Conservation (phyloP, 352 stramenopile genomes). For the Pelagophyceae sp. region DNA sequence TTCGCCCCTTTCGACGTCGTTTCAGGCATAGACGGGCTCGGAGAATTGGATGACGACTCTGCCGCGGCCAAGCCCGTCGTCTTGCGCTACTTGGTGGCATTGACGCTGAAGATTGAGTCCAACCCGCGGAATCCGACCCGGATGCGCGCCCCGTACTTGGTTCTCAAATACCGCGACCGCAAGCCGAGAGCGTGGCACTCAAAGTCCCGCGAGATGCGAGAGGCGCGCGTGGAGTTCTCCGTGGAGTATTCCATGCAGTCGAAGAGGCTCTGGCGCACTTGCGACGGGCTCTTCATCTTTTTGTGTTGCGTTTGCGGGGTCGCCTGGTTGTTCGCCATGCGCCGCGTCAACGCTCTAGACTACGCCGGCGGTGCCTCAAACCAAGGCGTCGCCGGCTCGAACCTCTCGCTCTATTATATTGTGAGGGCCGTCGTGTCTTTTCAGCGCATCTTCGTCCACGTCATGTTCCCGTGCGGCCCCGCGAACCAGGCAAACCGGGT, state of each 20-base stretch:
- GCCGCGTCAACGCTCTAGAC: slow-evolving; percentile 70
- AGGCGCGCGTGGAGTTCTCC: slow-evolving; percentile 48
- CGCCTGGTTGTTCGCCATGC: slow-evolving; percentile 59
- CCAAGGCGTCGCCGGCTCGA: not conserved
- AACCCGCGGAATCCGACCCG: slow-evolving; percentile 20
- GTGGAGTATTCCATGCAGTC: slow-evolving; percentile 74
- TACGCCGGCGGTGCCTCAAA: slow-evolving; percentile 32
- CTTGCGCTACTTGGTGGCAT: slow-evolving; percentile 31
- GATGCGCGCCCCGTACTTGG: slow-evolving; percentile 36
- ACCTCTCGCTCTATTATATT: slow-evolving; percentile 22
- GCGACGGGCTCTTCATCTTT: slow-evolving; percentile 60
- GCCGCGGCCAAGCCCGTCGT: slow-evolving; percentile 25
- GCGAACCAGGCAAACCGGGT: too few species aligned
- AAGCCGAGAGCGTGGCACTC: not conserved
- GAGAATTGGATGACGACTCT: slow-evolving; percentile 28
- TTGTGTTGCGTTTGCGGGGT: slow-evolving; percentile 49
- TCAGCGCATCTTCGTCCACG: slow-evolving; percentile 43
- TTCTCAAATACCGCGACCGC: slow-evolving; percentile 34
- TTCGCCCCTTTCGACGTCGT: slow-evolving; percentile 79
- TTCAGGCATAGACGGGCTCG: too few species aligned
- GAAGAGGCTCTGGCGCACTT: slow-evolving; percentile 58
- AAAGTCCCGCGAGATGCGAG: slow-evolving; percentile 12
- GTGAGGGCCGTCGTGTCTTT: slow-evolving; percentile 40
- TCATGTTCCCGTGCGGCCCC: slow-evolving; percentile 56
- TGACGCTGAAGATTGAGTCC: slow-evolving; percentile 30